A percentile compares a stretch with the other conserved stretches of the same genome.
Conservation (phyloP, 805 yeast species). For the Jamesozyma spencerorum region DNA sequence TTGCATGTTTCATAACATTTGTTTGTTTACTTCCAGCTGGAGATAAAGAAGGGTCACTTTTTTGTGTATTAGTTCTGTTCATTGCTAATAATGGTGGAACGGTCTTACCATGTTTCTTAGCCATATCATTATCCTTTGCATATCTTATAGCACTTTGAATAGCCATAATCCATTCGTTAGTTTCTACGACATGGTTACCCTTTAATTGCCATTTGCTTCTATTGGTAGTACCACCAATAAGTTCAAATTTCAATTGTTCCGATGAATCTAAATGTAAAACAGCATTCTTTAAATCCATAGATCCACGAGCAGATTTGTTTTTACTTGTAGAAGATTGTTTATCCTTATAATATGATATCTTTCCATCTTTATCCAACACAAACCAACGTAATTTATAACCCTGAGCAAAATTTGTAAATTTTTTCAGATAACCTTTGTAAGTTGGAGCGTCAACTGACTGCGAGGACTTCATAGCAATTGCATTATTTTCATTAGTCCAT, state of each 20-base stretch:
- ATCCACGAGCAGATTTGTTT: constrained; percentile 71
- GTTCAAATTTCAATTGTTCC: constrained; percentile 85
- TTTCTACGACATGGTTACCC: constrained; percentile 91
- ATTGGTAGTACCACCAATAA: constrained; percentile 55
- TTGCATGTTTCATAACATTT: constrained; percentile 4
- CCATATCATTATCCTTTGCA: constrained; percentile 56
- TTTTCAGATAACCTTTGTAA: constrained; percentile 81
- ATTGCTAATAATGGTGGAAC: constrained; percentile 18
- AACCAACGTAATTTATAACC: constrained; percentile 95
- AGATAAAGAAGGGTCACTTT: neutral
- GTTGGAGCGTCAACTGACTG: constrained; percentile 56
- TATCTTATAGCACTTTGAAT: constrained; percentile 83
- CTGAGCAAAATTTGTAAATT: constrained; percentile 94
- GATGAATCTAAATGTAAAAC: constrained; percentile 78
- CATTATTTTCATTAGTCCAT: constrained; percentile 69
- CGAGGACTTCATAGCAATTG: constrained; percentile 37
- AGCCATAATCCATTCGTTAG: constrained; percentile 97
- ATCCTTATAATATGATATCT: constrained; percentile 77
- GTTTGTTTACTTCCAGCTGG: neutral
- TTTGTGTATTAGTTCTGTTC: constrained; percentile 2
- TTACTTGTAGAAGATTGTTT: constrained; percentile 66
- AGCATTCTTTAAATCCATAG: constrained; percentile 75
- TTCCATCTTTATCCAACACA: constrained; percentile 70
- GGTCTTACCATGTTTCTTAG: constrained; percentile 10
- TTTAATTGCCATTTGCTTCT: constrained; percentile 80